These are phyloP conservation scores for Crithidia thermophila DNA, from an alignment of 208 protist species.

Conservation along the genomic window DNA sequence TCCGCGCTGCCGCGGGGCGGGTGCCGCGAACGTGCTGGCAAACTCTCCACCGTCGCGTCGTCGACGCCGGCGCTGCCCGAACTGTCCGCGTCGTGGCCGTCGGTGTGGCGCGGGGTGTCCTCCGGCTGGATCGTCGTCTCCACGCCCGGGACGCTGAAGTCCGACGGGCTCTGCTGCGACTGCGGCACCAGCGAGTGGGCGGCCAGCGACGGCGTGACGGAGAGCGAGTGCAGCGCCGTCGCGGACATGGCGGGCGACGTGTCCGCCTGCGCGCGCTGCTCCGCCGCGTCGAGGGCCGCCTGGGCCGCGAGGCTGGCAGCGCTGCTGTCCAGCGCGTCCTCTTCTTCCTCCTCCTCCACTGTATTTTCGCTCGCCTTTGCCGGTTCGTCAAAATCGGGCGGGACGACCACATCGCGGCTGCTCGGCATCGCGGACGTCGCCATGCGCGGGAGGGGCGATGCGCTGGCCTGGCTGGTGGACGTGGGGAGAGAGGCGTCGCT, in stretches of 20 bases:
- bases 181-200: conserved; percentile 14
- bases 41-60: conserved; percentile 5
- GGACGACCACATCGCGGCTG: not conserved
- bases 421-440: not conserved
- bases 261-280: conserved; percentile 4
- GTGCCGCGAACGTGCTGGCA: not conserved
- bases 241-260: conserved; percentile 2
- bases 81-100: not conserved
- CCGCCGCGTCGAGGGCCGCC: conserved; percentile 32
- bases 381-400: conserved; percentile 3
- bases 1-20: not conserved
- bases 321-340: conserved; percentile 19
- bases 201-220: not conserved
- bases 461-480: not conserved
- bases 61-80: not conserved
- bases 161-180: not conserved
- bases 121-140: not conserved
- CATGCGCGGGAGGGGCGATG: not conserved
- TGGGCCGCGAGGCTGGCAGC: conserved; percentile 23
- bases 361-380: too few species aligned
- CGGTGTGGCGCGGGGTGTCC: not conserved
- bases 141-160: too few species aligned
- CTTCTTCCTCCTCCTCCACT: not conserved
- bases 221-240: not conserved
- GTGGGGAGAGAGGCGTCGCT: not conserved